A percentile compares a stretch with the other conserved stretches of the same genome.
These are phyloP conservation scores for Ogataea haglerorum DNA, from an alignment of 805 yeast species.

Conservation along the genomic window DNA sequence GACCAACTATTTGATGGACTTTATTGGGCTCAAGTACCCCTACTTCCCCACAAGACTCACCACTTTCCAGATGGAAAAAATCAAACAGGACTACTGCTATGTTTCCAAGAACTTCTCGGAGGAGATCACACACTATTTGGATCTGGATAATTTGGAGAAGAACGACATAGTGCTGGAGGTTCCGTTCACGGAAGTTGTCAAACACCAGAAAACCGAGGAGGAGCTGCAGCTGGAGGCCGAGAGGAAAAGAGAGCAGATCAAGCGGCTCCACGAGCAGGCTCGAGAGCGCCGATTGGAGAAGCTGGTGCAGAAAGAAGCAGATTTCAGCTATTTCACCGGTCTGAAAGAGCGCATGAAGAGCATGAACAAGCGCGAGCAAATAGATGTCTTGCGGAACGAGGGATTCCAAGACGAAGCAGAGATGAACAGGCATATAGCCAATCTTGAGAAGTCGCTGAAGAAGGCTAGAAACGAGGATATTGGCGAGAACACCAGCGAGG, in stretches of 20 bases:
- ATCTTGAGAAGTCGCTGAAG: constrained; percentile 66
- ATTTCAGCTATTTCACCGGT: constrained; percentile 64
- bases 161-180: constrained; percentile 81
- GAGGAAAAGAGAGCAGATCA: constrained; percentile 79
- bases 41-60: constrained; percentile 78
- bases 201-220: constrained; percentile 75
- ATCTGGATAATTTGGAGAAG: constrained; percentile 58
- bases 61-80: constrained; percentile 56
- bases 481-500: constrained; percentile 51
- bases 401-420: constrained; percentile 77
- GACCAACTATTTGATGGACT: constrained; percentile 55
- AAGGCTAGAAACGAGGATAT: constrained; percentile 62
- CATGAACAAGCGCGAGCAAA: constrained; percentile 51
- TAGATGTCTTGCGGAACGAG: constrained; percentile 57
- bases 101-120: constrained; percentile 63
- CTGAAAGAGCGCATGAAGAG: constrained; percentile 50
- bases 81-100: constrained; percentile 77
- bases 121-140: constrained; percentile 57
- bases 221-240: constrained; percentile 76
- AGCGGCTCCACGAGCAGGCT: constrained; percentile 89
- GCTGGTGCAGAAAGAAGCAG: constrained; percentile 74
- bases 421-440: constrained; percentile 59
- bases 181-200: constrained; percentile 64
- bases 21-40: constrained; percentile 81
- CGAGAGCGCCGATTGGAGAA: constrained; percentile 79